These are phyloP conservation scores for Phytophthora foliorum DNA, from an alignment of 352 stramenopile genomes.

Conservation along the genomic window DNA sequence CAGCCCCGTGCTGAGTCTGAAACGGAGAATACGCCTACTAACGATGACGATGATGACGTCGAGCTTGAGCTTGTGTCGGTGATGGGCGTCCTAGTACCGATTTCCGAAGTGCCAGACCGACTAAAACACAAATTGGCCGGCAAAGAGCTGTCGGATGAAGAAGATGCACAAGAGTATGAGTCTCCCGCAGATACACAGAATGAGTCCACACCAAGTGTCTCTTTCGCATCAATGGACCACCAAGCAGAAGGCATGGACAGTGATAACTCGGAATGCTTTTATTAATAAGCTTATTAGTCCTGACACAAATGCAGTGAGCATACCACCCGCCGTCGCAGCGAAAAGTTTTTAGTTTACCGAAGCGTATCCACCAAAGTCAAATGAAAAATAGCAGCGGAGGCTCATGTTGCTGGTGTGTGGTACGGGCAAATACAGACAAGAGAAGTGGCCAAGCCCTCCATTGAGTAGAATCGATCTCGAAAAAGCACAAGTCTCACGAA, in stretches of 20 bases:
- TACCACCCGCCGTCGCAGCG: too few species aligned
- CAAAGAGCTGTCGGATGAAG: not conserved
- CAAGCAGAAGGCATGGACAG: conserved; percentile 1
- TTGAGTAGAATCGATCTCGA: too few species aligned
- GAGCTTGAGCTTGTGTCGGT: not conserved
- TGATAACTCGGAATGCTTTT: conserved; percentile 2
- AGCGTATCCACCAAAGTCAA: too few species aligned
- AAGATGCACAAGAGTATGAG: not conserved
- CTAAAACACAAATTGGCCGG: not conserved
- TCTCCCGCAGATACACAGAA: not conserved
- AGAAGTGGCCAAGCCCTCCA: too few species aligned
- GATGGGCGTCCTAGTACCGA: not conserved
- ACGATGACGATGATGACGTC: not conserved
- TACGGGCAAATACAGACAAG: too few species aligned
- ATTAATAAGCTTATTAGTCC: not conserved
- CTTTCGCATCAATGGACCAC: not conserved
- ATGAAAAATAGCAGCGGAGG: too few species aligned
- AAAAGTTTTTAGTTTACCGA: too few species aligned
- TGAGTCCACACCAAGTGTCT: not conserved
- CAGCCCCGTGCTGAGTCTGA: not conserved
- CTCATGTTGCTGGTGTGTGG: too few species aligned
- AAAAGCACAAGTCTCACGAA: too few species aligned
- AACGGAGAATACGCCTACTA: not conserved
- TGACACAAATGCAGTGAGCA: too few species aligned
- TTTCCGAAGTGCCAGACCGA: not conserved